Evolutionary conservation across 805 yeast genomes (phyloP).

Genomic region (Wickerhamomyces bovis): DNA sequence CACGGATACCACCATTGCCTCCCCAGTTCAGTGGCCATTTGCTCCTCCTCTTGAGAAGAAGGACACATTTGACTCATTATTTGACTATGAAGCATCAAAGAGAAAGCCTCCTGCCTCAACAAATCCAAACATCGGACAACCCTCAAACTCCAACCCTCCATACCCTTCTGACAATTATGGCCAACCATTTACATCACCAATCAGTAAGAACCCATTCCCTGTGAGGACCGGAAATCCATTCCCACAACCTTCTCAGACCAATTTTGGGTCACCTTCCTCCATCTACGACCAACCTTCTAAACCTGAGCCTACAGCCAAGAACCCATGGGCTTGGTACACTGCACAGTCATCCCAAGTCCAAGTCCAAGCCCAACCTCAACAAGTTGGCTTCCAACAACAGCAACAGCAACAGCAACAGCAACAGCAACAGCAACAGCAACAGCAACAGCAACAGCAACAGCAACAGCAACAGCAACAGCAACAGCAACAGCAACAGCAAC

Average conservation of each 20-base stretch:
- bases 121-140: background rate
- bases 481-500: background rate
- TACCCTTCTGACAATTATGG: background rate
- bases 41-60: conserved; percentile 1
- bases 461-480: background rate
- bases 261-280: background rate
- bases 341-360: conserved; percentile 1
- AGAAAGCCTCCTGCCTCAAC: background rate
- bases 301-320: conserved; percentile 18
- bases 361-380: conserved; percentile 4
- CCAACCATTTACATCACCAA: background rate
- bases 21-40: background rate
- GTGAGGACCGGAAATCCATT: conserved; percentile 18
- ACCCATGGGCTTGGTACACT: conserved; percentile 16
- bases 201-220: background rate
- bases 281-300: conserved; percentile 3
- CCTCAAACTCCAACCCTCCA: background rate
- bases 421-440: background rate
- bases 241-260: conserved; percentile 5
- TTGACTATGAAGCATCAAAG: conserved; percentile 8
- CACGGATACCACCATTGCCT: background rate
- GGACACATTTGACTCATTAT: conserved; percentile 17
- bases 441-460: background rate
- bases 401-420: conserved; percentile 1
- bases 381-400: background rate